A percentile compares a stretch with the other conserved stretches of the same genome.
phyloP scores from a whole-genome alignment of 495 filamentous ascomycete species.

The Aspergillus steynii region DNA sequence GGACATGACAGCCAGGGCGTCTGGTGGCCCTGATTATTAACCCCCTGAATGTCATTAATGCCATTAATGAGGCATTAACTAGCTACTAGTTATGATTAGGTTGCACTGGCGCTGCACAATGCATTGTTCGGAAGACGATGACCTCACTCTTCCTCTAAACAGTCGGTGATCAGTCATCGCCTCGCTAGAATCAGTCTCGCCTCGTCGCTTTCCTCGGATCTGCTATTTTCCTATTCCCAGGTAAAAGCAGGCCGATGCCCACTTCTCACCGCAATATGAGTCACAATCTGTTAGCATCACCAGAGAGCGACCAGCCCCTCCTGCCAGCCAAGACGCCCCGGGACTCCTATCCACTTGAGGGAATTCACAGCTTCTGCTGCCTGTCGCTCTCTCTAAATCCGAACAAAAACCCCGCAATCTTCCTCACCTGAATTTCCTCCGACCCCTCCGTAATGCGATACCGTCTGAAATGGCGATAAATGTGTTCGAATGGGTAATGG shows the following conservation, averaged over 20 bases:
- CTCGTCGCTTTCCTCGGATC: not conserved
- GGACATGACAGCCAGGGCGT: not conserved
- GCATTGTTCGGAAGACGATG: not conserved
- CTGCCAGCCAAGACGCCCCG: not conserved
- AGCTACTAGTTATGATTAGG: not conserved
- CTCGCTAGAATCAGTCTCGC: not conserved
- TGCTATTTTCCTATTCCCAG: not conserved
- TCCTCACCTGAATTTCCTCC: slow-evolving; percentile 52
- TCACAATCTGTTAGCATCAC: not conserved
- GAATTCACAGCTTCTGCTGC: slow-evolving; percentile 1
- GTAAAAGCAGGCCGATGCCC: not conserved
- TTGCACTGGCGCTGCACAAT: not conserved
- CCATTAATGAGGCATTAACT: not conserved
- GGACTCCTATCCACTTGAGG: not conserved
- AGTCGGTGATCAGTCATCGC: not conserved
- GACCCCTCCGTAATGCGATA: slow-evolving; percentile 54
- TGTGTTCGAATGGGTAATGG: slow-evolving; percentile 52
- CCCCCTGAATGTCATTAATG: not conserved
- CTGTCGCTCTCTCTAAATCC: slow-evolving; percentile 30
- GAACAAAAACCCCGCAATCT: slow-evolving; percentile 48
- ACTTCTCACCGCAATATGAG: not conserved
- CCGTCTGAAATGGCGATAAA: slow-evolving; percentile 51
- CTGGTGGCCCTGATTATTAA: not conserved
- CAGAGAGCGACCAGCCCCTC: not conserved
- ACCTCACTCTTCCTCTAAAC: not conserved